Evolutionary conservation across 2,329 filamentous ascomycete species (phyloP), one percentile per base, ranked within the genome.

Genomic region (Aureobasidium zeae): DNA sequence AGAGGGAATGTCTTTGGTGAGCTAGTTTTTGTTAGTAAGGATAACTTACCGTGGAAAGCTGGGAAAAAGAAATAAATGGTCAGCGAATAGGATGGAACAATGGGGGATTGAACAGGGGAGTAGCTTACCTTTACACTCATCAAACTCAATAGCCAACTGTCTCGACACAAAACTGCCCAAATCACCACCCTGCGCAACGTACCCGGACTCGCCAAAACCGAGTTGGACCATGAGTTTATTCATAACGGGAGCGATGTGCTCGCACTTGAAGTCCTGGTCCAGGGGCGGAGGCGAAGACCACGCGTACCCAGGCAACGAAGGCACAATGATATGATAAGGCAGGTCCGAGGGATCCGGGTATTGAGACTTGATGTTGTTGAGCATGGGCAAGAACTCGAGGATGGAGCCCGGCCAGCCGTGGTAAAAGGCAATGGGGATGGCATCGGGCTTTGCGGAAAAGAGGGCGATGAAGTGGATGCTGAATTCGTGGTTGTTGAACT

Each of bases 111-210:
- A 24, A 16, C 6, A 5, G 9, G n/a, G 21, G 13, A 37, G 13
- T 16, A 25, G 53, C 30, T 60, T 56, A 22, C 64, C 72, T 55
- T 70, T 73, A 56, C 71, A 76, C 33, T 66, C 63, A 0, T 64
- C 53, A 34, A 67, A 65, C 1, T 54, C 57, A 0, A 57, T 60
- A 3, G 64, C 66, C 32, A 77, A 53, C 0, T 64, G 49, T 10
- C 71, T 57, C 0, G 65, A 58, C 4, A 76, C 45, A 19, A 63
- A 56, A 31, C 63, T 65, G 2, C 73, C 71, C 2, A 79, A 60
- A 50, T 80, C 76, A 3, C 76, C 76, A 8, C 76, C 76, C 54
- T 78, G 74, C 0, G 65, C 64, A 6, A 76, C 55, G 49, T 79
- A 79, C 2, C 69, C 69, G n/a, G n/a, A n/a, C 1, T 50, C 48